phyloP scores from a whole-genome alignment of 768 basidiomycete species.

The Russula dissimulans region DNA sequence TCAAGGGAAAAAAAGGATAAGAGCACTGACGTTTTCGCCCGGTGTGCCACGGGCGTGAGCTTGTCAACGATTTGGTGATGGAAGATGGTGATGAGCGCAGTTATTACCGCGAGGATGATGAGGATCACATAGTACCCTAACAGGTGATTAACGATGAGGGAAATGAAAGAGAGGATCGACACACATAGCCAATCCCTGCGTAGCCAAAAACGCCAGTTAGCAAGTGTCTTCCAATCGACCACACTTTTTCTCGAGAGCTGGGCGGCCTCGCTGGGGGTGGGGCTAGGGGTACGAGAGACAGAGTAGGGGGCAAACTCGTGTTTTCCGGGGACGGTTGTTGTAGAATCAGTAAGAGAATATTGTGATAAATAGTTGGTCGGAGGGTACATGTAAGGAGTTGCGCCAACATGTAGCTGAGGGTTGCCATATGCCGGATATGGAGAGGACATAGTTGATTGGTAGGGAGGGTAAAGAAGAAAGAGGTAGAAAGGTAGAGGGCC shows the following conservation, averaged over 20 bases:
- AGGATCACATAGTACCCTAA: conserved; percentile 30
- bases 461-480: no score
- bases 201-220: conserved; percentile 26
- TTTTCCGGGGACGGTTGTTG: conserved; percentile 7
- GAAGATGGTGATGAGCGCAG: conserved; percentile 35
- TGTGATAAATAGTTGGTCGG: conserved; percentile 1
- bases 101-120: conserved; percentile 26
- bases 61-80: conserved; percentile 54
- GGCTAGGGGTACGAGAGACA: conserved; percentile 27
- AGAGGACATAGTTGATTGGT: conserved; percentile 8
- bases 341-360: not conserved
- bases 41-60: conserved; percentile 56
- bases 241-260: conserved; percentile 24
- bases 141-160: not conserved
- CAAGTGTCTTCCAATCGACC: conserved; percentile 27
- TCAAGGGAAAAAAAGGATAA: conserved; percentile 1
- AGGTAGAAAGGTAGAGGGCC: no score
- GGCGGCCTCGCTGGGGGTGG: conserved; percentile 29
- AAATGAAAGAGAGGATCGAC: conserved; percentile 3
- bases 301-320: conserved; percentile 3
- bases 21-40: conserved; percentile 48
- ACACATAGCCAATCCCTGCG: conserved; percentile 30
- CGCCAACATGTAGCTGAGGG: not conserved
- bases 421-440: conserved; percentile 20
- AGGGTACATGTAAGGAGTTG: conserved; percentile 12